phyloP scores from a whole-genome alignment of 148 eudicot species.

The Rhododendron simsii region DNA sequence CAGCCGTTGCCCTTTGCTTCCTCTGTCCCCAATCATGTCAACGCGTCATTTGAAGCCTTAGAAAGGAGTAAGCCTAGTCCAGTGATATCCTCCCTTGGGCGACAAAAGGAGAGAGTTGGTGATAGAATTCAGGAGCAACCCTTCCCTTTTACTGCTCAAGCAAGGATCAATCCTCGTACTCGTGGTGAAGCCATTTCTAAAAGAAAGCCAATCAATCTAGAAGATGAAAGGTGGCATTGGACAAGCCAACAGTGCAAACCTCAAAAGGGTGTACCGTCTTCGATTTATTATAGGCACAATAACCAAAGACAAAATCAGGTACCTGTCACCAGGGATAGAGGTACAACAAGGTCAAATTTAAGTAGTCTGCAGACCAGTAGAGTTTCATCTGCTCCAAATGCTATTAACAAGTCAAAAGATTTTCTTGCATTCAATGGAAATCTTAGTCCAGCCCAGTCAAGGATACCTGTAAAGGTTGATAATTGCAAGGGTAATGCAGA shows the following conservation, averaged over 20 bases:
- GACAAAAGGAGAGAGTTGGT: slow-evolving; percentile 10
- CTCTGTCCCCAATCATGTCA: slow-evolving; percentile 24
- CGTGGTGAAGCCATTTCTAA: slow-evolving; percentile 16
- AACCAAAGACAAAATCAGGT: slow-evolving; percentile 32
- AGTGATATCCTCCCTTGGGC: slow-evolving; percentile 15
- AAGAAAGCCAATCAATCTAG: slow-evolving; percentile 19
- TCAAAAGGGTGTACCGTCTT: slow-evolving; percentile 31
- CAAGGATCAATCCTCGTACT: slow-evolving; percentile 16
- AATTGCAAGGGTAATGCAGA: slow-evolving; percentile 26
- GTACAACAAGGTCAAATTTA: slow-evolving; percentile 35
- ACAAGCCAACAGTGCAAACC: slow-evolving; percentile 29
- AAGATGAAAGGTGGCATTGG: slow-evolving; percentile 23
- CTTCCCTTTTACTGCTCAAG: slow-evolving; percentile 5
- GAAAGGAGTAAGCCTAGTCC: slow-evolving; percentile 29
- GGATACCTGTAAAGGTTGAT: slow-evolving; percentile 37
- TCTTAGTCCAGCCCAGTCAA: slow-evolving; percentile 21
- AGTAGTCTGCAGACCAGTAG: slow-evolving; percentile 27
- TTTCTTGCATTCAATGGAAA: slow-evolving; percentile 42
- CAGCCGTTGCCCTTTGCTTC: slow-evolving; percentile 19
- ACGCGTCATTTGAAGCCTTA: slow-evolving; percentile 21
- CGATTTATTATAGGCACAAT: slow-evolving; percentile 28
- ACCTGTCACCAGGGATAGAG: slow-evolving; percentile 27
- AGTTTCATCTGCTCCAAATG: slow-evolving; percentile 28
- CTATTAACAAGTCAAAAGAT: slow-evolving; percentile 35
- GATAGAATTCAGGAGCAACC: slow-evolving; percentile 9